Evolutionary conservation across 345 rosid genomes (phyloP).

Genomic region (Hypericum androsaemum): DNA sequence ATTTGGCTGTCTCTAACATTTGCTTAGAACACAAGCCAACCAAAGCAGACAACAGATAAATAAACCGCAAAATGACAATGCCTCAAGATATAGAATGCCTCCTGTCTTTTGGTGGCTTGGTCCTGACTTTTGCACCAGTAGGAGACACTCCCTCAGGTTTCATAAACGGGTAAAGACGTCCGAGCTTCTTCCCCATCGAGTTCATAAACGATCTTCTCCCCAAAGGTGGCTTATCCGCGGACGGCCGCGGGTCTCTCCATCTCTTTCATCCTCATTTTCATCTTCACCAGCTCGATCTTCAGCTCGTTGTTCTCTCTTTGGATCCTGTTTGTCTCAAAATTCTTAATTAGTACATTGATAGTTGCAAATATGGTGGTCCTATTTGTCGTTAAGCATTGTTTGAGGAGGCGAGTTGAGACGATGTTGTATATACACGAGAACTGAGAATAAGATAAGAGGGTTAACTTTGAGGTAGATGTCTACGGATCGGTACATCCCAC

Average conservation of each 20-base stretch:
- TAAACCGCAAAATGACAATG: no score
- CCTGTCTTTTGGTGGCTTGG: conserved; percentile 58
- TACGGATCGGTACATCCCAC: conserved; percentile 78
- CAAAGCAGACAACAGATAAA: no score
- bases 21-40: no score
- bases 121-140: conserved; percentile 34
- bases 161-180: conserved; percentile 58
- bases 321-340: no score
- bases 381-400: no score
- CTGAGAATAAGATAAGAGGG: neutral
- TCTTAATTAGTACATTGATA: no score
- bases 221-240: conserved; percentile 68
- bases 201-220: conserved; percentile 69
- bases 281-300: conserved; percentile 60
- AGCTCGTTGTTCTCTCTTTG: conserved; percentile 83
- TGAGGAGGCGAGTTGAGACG: no score
- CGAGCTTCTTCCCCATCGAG: conserved; percentile 70
- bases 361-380: no score
- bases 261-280: conserved; percentile 85
- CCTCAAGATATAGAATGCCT: conserved; percentile 84
- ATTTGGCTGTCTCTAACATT: no score
- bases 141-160: conserved; percentile 36
- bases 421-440: no score
- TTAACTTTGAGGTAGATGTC: conserved; percentile 88
- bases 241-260: conserved; percentile 31